phyloP scores from a whole-genome alignment of 2,329 filamentous ascomycete species.

The Cercospora nicotianae region DNA sequence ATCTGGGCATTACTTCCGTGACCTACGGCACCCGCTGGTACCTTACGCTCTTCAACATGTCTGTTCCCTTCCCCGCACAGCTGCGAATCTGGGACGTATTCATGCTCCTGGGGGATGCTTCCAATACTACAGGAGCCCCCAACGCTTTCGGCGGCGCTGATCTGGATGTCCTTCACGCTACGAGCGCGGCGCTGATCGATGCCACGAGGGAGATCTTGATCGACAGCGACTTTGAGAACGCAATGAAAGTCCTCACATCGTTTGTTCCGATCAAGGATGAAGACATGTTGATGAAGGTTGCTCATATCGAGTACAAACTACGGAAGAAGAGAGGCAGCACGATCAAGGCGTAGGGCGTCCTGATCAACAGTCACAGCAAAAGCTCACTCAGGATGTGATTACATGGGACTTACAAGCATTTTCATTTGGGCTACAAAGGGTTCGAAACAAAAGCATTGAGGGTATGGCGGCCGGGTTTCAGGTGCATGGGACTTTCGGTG shows the following conservation, averaged over 20 bases:
- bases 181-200: conserved; percentile 85
- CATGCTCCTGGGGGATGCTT: conserved; percentile 80
- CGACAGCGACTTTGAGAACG: conserved; percentile 93
- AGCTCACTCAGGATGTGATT: neutral
- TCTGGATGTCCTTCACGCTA: conserved; percentile 85
- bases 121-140: neutral
- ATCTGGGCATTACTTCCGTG: conserved; percentile 78
- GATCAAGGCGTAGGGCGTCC: conserved; percentile 15
- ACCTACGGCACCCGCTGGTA: conserved; percentile 98
- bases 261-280: conserved; percentile 94
- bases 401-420: neutral
- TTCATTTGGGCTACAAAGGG: neutral
- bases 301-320: conserved; percentile 81
- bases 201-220: conserved; percentile 84
- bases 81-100: conserved; percentile 97
- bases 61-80: conserved; percentile 89
- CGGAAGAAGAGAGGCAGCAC: conserved; percentile 50
- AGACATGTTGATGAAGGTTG: conserved; percentile 87
- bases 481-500: too few species aligned
- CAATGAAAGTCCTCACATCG: conserved; percentile 93
- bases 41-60: conserved; percentile 94
- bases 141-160: conserved; percentile 57
- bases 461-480: too few species aligned
- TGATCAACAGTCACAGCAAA: conserved; percentile 1
- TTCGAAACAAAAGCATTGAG: neutral